These are phyloP conservation scores for Termitomyces titanicus DNA, from an alignment of 768 basidiomycete genomes.

Conservation along the genomic window DNA sequence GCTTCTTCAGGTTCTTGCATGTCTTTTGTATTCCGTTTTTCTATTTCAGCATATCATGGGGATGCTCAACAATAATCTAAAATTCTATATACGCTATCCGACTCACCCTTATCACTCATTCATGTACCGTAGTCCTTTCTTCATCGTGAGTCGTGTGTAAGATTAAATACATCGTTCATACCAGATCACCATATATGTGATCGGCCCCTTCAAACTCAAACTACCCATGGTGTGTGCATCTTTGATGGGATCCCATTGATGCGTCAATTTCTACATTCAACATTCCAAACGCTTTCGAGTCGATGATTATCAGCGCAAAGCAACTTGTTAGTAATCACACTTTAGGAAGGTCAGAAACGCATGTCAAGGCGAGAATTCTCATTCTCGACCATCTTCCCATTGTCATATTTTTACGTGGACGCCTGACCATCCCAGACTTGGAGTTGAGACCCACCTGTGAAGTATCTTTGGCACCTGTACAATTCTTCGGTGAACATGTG, in stretches of 20 bases:
- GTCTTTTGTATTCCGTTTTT: constrained; percentile 1
- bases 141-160: constrained; percentile 3
- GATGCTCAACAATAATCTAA: constrained; percentile 9
- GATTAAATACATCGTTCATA: not conserved
- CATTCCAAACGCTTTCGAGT: not conserved
- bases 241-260: not conserved
- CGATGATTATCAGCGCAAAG: no score
- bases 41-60: constrained; percentile 3
- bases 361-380: not conserved
- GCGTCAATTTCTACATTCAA: not conserved
- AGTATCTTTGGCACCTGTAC: constrained; percentile 3
- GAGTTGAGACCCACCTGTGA: not conserved
- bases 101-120: not conserved
- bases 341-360: not conserved
- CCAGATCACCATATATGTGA: not conserved
- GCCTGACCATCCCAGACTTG: not conserved
- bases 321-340: not conserved
- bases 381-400: not conserved
- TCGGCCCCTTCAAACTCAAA: not conserved
- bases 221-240: not conserved
- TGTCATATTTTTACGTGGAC: constrained; percentile 4
- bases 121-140: not conserved
- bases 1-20: constrained; percentile 8
- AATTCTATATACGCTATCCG: not conserved
- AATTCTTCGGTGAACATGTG: not conserved